Conservation (phyloP, 2,329 filamentous ascomycete genomes). For the Hysterium pulicare region DNA sequence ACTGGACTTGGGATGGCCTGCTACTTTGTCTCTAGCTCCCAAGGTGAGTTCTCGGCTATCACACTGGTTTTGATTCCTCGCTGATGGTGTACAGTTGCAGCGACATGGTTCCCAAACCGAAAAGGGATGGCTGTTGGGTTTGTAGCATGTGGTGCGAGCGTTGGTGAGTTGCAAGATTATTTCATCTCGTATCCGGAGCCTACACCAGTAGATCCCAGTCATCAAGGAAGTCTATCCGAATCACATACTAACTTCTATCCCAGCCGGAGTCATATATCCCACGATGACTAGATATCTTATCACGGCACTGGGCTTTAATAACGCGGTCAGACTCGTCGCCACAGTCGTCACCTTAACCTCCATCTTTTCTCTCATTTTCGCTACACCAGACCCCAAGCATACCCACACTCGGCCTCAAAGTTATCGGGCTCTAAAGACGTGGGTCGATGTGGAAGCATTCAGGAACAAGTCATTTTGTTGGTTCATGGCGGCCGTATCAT, state of each 20-base stretch:
- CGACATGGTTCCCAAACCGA: conserved; percentile 48
- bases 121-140: conserved; percentile 50
- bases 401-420: conserved; percentile 36
- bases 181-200: too few relatives aligned
- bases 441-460: conserved; percentile 46
- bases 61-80: not conserved
- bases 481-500: conserved; percentile 44
- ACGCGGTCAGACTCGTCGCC: conserved; percentile 42
- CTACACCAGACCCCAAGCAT: conserved; percentile 43
- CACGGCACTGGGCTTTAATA: conserved; percentile 42
- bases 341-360: conserved; percentile 40
- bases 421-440: conserved; percentile 38
- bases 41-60: conserved; percentile 41
- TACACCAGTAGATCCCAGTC: too few relatives aligned
- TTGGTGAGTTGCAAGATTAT: conserved; percentile 27
- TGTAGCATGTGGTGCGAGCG: conserved; percentile 49
- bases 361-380: conserved; percentile 41
- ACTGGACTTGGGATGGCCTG: conserved; percentile 51
- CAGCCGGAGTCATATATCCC: conserved; percentile 46
- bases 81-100: conserved; percentile 43
- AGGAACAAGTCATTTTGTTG: conserved; percentile 42
- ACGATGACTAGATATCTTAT: conserved; percentile 47
- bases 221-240: too few relatives aligned
- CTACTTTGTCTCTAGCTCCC: conserved; percentile 51
- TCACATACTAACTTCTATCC: too few relatives aligned